Conservation (phyloP, 805 yeast species). For the Blastobotrys chiropterorum region DNA sequence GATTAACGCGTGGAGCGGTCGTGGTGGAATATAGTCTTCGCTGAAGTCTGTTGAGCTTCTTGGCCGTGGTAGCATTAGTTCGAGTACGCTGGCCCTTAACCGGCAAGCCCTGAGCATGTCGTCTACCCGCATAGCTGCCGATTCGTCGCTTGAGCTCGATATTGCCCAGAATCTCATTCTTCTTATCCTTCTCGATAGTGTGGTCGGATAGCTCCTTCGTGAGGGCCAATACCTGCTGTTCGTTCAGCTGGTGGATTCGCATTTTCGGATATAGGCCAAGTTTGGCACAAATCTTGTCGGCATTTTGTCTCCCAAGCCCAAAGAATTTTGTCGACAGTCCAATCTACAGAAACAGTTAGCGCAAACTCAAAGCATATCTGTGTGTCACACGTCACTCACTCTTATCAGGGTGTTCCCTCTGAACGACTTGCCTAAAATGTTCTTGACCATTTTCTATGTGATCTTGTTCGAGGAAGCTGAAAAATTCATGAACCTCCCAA, state of each 20-base stretch:
- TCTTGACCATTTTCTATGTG: conserved; percentile 28
- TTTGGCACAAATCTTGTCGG: conserved; percentile 73
- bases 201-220: conserved; percentile 81
- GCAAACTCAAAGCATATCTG: neutral
- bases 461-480: neutral
- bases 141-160: conserved; percentile 72
- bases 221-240: conserved; percentile 77
- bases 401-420: conserved; percentile 30
- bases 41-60: conserved; percentile 70
- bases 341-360: conserved; percentile 27
- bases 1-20: neutral
- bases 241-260: conserved; percentile 90
- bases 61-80: conserved; percentile 87
- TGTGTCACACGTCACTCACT: conserved; percentile 15
- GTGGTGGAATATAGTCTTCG: conserved; percentile 25
- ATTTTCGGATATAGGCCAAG: conserved; percentile 87
- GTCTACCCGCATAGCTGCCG: conserved; percentile 80
- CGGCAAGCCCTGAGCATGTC: conserved; percentile 79
- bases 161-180: conserved; percentile 54
- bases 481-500: neutral
- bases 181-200: conserved; percentile 76
- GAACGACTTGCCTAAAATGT: conserved; percentile 34
- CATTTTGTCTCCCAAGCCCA: conserved; percentile 75
- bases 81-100: conserved; percentile 88
- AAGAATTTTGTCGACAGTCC: conserved; percentile 79